These are phyloP conservation scores for Globisporangium splendens DNA, from an alignment of 352 stramenopile species.

Conservation along the genomic window DNA sequence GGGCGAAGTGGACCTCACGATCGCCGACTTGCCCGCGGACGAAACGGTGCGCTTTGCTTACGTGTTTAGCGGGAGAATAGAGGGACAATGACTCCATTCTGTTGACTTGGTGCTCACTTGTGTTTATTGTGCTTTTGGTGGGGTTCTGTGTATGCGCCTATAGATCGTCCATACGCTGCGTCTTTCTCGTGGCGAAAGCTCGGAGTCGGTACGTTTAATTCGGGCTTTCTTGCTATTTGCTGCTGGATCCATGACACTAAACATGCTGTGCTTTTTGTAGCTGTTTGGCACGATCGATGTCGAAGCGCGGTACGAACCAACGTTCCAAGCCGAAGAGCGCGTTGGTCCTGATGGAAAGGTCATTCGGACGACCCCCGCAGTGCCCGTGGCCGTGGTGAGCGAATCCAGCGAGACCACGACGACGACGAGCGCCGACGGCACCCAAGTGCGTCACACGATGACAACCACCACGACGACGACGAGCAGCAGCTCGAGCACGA, in stretches of 20 bases:
- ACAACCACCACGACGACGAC: slow-evolving; percentile 15
- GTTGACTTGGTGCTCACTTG: background rate
- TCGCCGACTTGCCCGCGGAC: slow-evolving; percentile 33
- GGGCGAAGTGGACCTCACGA: slow-evolving; percentile 29
- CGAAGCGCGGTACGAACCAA: slow-evolving; percentile 44
- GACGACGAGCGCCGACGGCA: slow-evolving; percentile 11
- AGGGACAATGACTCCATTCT: too few relatives aligned
- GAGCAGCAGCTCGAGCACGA: background rate
- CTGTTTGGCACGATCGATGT: slow-evolving; percentile 19
- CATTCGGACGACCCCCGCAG: background rate
- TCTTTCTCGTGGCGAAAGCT: slow-evolving; percentile 14
- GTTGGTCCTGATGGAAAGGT: background rate
- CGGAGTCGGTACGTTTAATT: slow-evolving; percentile 4
- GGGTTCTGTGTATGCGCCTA: slow-evolving; percentile 1
- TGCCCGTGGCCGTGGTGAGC: slow-evolving; percentile 2
- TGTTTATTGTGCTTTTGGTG: background rate
- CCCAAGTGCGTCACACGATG: slow-evolving; percentile 4
- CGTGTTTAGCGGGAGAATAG: too few relatives aligned
- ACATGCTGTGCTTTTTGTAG: background rate
- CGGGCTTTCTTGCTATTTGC: background rate
- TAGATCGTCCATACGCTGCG: slow-evolving; percentile 29
- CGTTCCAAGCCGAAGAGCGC: slow-evolving; percentile 19
- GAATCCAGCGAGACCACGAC: slow-evolving; percentile 8
- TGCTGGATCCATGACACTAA: background rate
- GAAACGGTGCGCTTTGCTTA: slow-evolving; percentile 19